phyloP scores from a whole-genome alignment of 108 stramenopile genomes.

The Skeletonema menzelii region DNA sequence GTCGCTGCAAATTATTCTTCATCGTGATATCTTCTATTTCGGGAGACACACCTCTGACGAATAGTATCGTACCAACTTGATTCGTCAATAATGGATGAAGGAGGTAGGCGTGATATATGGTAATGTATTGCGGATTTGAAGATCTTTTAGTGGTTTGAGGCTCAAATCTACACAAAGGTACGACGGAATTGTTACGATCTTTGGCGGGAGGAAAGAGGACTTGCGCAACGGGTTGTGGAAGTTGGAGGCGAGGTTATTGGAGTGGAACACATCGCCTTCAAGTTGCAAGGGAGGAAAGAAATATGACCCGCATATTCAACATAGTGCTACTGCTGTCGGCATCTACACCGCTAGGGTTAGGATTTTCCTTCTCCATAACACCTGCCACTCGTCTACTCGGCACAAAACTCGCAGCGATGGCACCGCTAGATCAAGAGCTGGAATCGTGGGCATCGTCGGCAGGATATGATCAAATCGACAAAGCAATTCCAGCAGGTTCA shows the following conservation, averaged over 20 bases:
- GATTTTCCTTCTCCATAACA: neutral
- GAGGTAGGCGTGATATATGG: too few relatives aligned
- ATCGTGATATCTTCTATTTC: too few relatives aligned
- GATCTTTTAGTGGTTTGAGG: too few relatives aligned
- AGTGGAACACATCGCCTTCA: too few relatives aligned
- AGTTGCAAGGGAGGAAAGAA: neutral
- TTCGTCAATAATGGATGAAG: too few relatives aligned
- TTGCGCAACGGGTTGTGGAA: too few relatives aligned
- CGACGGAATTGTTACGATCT: neutral
- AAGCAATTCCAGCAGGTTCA: conserved; percentile 37
- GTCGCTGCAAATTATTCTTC: neutral
- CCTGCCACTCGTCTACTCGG: neutral
- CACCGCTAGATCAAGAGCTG: conserved; percentile 40
- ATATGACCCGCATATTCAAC: neutral
- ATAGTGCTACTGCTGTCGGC: neutral
- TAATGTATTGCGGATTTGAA: too few relatives aligned
- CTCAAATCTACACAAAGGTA: neutral
- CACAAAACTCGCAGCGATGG: conserved; percentile 5
- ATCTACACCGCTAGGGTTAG: too few relatives aligned
- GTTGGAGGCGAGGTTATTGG: too few relatives aligned
- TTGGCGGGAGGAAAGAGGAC: neutral
- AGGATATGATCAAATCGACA: conserved; percentile 36
- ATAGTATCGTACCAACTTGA: too few relatives aligned
- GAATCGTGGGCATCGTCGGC: conserved; percentile 32
- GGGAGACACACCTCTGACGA: too few relatives aligned